These are phyloP conservation scores for Camellia lanceoleosa DNA, from an alignment of 148 eudicot species.

Conservation along the genomic window DNA sequence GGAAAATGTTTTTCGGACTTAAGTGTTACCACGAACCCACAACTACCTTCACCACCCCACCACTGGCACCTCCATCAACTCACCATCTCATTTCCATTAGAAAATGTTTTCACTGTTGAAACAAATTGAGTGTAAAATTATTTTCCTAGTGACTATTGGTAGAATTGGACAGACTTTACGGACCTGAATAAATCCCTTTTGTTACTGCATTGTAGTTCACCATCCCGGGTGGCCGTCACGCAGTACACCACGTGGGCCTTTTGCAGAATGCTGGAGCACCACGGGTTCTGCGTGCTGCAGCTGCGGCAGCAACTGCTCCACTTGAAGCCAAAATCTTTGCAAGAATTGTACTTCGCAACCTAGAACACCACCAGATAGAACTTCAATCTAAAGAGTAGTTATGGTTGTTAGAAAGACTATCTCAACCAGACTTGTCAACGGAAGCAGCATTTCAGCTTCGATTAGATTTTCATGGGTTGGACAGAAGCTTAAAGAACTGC, in stretches of 20 bases:
- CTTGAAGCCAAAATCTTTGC: conserved; percentile 85
- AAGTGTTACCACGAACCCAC: too few species aligned
- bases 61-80: too few species aligned
- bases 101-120: too few species aligned
- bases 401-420: background rate
- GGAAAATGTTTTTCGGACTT: too few species aligned
- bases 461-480: conserved; percentile 6
- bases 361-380: conserved; percentile 74
- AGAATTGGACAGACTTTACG: conserved; percentile 5
- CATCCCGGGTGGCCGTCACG: conserved; percentile 84
- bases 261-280: conserved; percentile 77
- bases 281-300: conserved; percentile 77
- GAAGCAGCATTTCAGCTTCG: background rate
- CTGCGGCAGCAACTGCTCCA: conserved; percentile 80
- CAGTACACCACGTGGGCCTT: conserved; percentile 70
- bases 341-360: conserved; percentile 79
- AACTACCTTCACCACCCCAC: too few species aligned
- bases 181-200: background rate
- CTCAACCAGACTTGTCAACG: background rate
- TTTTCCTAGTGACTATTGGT: background rate
- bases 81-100: too few species aligned
- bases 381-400: conserved; percentile 24
- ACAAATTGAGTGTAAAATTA: too few species aligned
- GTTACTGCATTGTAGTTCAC: conserved; percentile 64
- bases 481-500: background rate